Evolutionary conservation across 192 early-diverging fungal species (phyloP).

Genomic region (Coemansia sp.): DNA sequence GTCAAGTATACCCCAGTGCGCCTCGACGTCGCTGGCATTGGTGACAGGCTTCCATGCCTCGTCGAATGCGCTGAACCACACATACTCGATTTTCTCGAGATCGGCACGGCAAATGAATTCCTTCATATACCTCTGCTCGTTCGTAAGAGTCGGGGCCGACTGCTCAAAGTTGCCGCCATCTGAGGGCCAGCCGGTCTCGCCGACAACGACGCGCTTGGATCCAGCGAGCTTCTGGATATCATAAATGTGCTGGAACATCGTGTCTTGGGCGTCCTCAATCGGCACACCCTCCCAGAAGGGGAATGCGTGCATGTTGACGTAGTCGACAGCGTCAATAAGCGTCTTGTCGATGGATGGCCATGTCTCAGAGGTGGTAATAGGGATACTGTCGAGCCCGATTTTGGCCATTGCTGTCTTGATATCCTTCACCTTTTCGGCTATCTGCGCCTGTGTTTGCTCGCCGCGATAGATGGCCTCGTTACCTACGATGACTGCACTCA

Average conservation of each 20-base stretch:
- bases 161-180: conserved; percentile 46
- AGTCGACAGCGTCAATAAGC: conserved; percentile 60
- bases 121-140: conserved; percentile 64
- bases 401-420: conserved; percentile 50
- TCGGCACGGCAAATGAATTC: conserved; percentile 67
- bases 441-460: conserved; percentile 48
- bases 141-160: conserved; percentile 60
- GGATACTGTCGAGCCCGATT: conserved; percentile 39
- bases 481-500: conserved; percentile 62
- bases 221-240: conserved; percentile 53
- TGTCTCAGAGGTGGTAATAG: conserved; percentile 47
- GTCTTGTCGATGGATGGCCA: conserved; percentile 55
- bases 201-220: conserved; percentile 59
- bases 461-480: conserved; percentile 67
- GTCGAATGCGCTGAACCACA: conserved; percentile 71
- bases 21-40: conserved; percentile 58
- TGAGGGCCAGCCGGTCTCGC: conserved; percentile 75
- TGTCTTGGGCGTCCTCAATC: conserved; percentile 53
- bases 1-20: conserved; percentile 55
- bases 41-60: conserved; percentile 67
- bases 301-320: conserved; percentile 67
- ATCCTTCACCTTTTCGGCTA: conserved; percentile 56
- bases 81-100: conserved; percentile 58
- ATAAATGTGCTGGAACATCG: conserved; percentile 59
- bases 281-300: conserved; percentile 67